A percentile compares a stretch with the other conserved stretches of the same genome.
phyloP scores from a whole-genome alignment of 805 yeast genomes.

The Monosporozyma aquatica region DNA sequence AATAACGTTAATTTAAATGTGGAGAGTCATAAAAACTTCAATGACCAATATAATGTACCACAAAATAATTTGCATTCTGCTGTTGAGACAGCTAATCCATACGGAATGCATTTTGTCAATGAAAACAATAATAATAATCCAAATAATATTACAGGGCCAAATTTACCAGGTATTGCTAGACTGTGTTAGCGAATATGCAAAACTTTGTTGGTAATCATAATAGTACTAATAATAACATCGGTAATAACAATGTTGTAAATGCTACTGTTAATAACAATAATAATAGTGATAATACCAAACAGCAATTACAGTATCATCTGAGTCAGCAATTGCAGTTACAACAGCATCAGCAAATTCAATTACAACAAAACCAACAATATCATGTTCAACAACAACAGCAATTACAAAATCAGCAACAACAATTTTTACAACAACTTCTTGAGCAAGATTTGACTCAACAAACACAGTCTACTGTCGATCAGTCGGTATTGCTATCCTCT shows the following conservation, averaged over 20 bases:
- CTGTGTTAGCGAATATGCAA: not conserved
- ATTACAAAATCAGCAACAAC: slow-evolving; percentile 20
- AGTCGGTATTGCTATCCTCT: slow-evolving; percentile 10
- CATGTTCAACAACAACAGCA: slow-evolving; percentile 18
- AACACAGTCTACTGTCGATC: slow-evolving; percentile 6
- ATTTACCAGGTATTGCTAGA: not conserved
- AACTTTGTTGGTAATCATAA: not conserved
- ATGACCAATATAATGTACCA: not conserved
- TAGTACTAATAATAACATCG: no score
- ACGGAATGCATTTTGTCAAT: not conserved
- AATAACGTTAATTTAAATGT: not conserved
- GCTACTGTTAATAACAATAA: not conserved
- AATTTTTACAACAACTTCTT: slow-evolving; percentile 10
- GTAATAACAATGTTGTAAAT: not conserved
- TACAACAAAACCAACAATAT: slow-evolving; percentile 22
- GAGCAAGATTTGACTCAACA: slow-evolving; percentile 10
- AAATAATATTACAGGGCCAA: not conserved
- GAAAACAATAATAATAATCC: not conserved
- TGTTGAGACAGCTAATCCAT: not conserved
- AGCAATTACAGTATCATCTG: slow-evolving; percentile 12
- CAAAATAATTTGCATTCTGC: not conserved
- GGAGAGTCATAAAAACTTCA: not conserved
- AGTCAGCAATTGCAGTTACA: slow-evolving; percentile 17
- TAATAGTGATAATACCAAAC: slow-evolving; percentile 7
- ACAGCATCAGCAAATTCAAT: slow-evolving; percentile 14